A percentile compares a stretch with the other conserved stretches of the same genome.
phyloP scores from a whole-genome alignment of 768 basidiomycete genomes.

The Leccinum sublutescens region DNA sequence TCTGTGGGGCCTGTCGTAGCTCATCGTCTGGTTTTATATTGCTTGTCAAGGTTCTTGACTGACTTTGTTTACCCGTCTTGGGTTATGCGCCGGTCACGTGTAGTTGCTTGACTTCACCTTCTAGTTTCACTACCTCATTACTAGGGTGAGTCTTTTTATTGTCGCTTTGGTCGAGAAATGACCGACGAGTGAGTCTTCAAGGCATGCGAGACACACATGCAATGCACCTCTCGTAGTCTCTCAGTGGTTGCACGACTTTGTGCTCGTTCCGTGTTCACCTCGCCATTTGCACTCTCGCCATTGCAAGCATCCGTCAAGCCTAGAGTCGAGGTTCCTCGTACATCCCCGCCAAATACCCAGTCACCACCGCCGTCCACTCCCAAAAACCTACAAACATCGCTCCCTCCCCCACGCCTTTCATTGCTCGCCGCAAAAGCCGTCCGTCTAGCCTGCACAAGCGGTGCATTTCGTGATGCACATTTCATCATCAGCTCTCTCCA shows the following conservation, averaged over 20 bases:
- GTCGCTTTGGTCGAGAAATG: neutral
- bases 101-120: neutral
- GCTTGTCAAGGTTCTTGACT: neutral
- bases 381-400: neutral
- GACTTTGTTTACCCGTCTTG: too few species aligned
- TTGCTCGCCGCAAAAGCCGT: slow-evolving; percentile 51
- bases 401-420: slow-evolving; percentile 15
- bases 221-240: slow-evolving; percentile 56
- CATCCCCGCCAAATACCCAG: neutral
- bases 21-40: slow-evolving; percentile 40
- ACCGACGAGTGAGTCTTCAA: slow-evolving; percentile 16
- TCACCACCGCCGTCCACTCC: neutral
- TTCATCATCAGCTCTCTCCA: slow-evolving; percentile 59
- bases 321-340: neutral
- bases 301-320: slow-evolving; percentile 8
- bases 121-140: too few species aligned
- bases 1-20: slow-evolving; percentile 52
- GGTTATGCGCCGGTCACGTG: slow-evolving; percentile 23
- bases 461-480: slow-evolving; percentile 49
- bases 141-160: slow-evolving; percentile 15
- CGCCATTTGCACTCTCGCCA: neutral
- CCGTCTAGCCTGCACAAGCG: slow-evolving; percentile 41
- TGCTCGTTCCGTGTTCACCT: slow-evolving; percentile 11
- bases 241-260: neutral
- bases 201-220: slow-evolving; percentile 72